Evolutionary conservation across 2,329 filamentous ascomycete species (phyloP).

Genomic region (Penicillium sp.): DNA sequence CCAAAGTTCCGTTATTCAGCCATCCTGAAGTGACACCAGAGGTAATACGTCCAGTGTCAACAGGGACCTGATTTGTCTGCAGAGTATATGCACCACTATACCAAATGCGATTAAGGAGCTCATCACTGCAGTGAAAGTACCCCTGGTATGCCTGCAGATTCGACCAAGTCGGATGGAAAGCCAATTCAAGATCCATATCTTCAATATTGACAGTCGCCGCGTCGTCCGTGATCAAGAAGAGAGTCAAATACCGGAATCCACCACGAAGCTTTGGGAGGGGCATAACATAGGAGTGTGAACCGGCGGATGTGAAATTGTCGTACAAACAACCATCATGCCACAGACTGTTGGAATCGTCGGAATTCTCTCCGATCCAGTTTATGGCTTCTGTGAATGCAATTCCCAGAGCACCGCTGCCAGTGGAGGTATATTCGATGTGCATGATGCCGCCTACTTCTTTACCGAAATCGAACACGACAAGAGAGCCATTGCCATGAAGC

Average conservation of each 20-base stretch:
- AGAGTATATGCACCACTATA: slow-evolving; percentile 58
- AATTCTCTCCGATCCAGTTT: slow-evolving; percentile 50
- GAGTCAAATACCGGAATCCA: slow-evolving; percentile 48
- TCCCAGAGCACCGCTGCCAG: slow-evolving; percentile 41
- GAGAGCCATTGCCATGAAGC: slow-evolving; percentile 51
- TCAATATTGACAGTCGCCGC: slow-evolving; percentile 38
- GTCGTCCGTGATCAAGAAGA: slow-evolving; percentile 37
- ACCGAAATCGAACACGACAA: slow-evolving; percentile 61
- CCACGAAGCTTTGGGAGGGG: slow-evolving; percentile 42
- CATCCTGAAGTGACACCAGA: slow-evolving; percentile 33
- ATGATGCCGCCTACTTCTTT: slow-evolving; percentile 59
- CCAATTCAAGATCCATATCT: slow-evolving; percentile 46
- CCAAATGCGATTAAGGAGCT: slow-evolving; percentile 59
- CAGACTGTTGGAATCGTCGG: slow-evolving; percentile 51
- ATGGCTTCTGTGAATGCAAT: slow-evolving; percentile 53
- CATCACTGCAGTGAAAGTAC: slow-evolving; percentile 54
- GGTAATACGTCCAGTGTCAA: slow-evolving; percentile 38
- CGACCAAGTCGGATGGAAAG: slow-evolving; percentile 54
- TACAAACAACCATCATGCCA: slow-evolving; percentile 47
- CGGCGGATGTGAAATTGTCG: slow-evolving; percentile 34
- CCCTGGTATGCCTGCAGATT: slow-evolving; percentile 56
- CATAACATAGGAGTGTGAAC: slow-evolving; percentile 40
- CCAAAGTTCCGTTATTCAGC: slow-evolving; percentile 43
- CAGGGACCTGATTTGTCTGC: slow-evolving; percentile 47
- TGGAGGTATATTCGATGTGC: slow-evolving; percentile 51